Evolutionary conservation across 2,329 filamentous ascomycete species (phyloP).

Genomic region (Rhynchosporium secalis): DNA sequence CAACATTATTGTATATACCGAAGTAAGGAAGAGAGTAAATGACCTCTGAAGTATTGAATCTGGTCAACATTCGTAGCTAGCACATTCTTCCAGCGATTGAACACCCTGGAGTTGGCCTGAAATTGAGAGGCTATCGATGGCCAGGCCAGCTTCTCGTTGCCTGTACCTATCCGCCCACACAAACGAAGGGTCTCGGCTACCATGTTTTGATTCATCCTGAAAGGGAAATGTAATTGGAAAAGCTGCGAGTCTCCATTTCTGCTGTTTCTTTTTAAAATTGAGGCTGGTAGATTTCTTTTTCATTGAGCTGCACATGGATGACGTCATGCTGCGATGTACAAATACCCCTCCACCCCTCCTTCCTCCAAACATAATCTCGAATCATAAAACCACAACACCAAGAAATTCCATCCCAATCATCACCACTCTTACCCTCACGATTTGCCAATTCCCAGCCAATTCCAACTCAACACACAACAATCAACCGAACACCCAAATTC

Average conservation of each 20-base stretch:
- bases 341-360: constrained; percentile 4
- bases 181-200: too few relatives aligned
- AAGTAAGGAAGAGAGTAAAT: too few relatives aligned
- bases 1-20: too few relatives aligned
- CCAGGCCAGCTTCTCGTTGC: too few relatives aligned
- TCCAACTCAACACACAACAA: not conserved
- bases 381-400: not conserved
- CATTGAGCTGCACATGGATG: not conserved
- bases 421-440: not conserved
- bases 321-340: not conserved
- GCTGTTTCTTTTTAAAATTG: not conserved
- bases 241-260: not conserved
- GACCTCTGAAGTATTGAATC: too few relatives aligned
- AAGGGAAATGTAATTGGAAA: not conserved
- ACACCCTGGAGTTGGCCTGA: too few relatives aligned
- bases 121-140: too few relatives aligned
- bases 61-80: too few relatives aligned
- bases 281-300: not conserved
- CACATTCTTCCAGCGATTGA: too few relatives aligned
- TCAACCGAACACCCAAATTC: not conserved
- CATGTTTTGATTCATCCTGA: too few relatives aligned
- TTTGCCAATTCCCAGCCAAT: too few relatives aligned
- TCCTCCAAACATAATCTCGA: not conserved
- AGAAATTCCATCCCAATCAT: not conserved
- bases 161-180: too few relatives aligned